Percentiles rank a stretch among this genome's conserved stretches.
Evolutionary conservation across 441 rosid species (phyloP).

Genomic region (Populus hybrid): DNA sequence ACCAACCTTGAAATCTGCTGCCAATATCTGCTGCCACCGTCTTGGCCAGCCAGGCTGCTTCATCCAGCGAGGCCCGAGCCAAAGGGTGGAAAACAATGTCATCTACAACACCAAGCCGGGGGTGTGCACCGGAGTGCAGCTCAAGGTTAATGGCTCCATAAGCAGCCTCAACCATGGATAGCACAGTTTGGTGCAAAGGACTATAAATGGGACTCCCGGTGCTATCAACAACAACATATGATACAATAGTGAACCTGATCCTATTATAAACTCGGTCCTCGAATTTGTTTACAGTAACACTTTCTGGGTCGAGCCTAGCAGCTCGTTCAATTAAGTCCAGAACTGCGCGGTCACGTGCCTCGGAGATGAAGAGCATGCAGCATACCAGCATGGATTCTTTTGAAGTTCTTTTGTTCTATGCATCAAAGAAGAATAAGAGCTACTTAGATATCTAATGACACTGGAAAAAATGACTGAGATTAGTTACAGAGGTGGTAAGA

Average conservation of each 20-base stretch:
- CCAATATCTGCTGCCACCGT: constrained; percentile 53
- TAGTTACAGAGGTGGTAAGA: too few species aligned
- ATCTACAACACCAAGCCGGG: constrained; percentile 63
- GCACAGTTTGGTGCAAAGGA: constrained; percentile 52
- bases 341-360: constrained; percentile 37
- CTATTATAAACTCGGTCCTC: constrained; percentile 56
- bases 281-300: constrained; percentile 43
- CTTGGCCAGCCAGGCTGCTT: constrained; percentile 63
- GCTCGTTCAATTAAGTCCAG: constrained; percentile 48
- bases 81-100: constrained; percentile 57
- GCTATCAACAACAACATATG: constrained; percentile 44
- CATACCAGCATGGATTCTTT: constrained; percentile 39
- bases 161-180: constrained; percentile 55
- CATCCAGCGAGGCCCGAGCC: constrained; percentile 50
- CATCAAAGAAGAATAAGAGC: not conserved
- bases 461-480: too few species aligned
- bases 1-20: constrained; percentile 44
- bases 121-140: constrained; percentile 49
- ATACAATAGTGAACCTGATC: constrained; percentile 48
- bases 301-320: constrained; percentile 38
- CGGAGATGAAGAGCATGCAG: constrained; percentile 59
- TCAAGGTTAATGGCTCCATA: constrained; percentile 47
- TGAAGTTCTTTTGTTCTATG: constrained; percentile 28
- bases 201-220: constrained; percentile 44
- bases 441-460: too few species aligned